These are phyloP conservation scores for Pythium phragmitis DNA, from an alignment of 352 stramenopile genomes.

Conservation along the genomic window DNA sequence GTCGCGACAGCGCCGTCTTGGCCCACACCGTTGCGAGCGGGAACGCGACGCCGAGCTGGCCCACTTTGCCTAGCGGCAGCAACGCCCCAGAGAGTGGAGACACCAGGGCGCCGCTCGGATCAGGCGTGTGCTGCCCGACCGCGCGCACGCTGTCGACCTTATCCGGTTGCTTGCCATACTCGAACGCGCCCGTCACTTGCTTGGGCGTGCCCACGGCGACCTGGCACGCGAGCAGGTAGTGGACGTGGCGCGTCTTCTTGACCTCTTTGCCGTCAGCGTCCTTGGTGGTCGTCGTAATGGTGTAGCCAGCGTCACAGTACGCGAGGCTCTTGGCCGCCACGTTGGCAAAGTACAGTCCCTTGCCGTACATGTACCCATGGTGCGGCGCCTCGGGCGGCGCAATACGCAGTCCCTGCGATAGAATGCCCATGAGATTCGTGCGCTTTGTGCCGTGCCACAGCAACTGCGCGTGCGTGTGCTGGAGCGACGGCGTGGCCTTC, in stretches of 20 bases:
- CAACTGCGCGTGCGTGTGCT: constrained; percentile 47
- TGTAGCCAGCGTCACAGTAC: constrained; percentile 67
- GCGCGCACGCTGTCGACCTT: constrained; percentile 65
- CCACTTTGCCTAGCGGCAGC: constrained; percentile 52
- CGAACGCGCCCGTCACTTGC: constrained; percentile 21
- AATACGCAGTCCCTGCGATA: constrained; percentile 83
- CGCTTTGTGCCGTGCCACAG: constrained; percentile 85
- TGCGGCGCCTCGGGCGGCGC: constrained; percentile 81
- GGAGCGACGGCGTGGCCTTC: constrained; percentile 35
- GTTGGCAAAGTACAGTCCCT: constrained; percentile 87
- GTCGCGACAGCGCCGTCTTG: constrained; percentile 37
- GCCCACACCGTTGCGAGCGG: constrained; percentile 53
- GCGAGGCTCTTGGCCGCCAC: constrained; percentile 70
- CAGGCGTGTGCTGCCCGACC: constrained; percentile 42
- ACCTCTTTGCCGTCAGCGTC: constrained; percentile 37
- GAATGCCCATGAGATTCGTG: constrained; percentile 86
- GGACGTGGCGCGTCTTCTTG: constrained; percentile 45
- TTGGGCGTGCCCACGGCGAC: constrained; percentile 53
- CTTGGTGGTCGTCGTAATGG: constrained; percentile 32
- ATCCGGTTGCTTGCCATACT: constrained; percentile 38
- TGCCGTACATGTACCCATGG: constrained; percentile 82
- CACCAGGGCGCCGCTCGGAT: constrained; percentile 48
- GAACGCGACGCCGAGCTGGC: constrained; percentile 38
- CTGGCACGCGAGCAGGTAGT: constrained; percentile 77
- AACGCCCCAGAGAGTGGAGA: constrained; percentile 52